Base-by-base conservation (phyloP, 2,329 filamentous ascomycete genomes). In the Tolypocladium amazonense region DNA sequence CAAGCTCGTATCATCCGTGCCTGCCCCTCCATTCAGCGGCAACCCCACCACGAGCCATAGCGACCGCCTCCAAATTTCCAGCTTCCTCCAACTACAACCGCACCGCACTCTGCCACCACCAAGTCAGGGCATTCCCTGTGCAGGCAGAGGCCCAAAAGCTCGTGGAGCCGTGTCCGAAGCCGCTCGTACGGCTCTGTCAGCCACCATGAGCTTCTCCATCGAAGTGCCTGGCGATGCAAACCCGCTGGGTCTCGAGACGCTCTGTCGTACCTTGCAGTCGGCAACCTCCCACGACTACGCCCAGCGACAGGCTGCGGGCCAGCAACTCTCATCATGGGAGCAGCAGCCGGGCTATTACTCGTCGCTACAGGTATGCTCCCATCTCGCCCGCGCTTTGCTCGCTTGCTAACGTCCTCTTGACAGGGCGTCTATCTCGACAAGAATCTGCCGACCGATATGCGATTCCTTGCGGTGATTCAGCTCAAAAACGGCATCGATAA, bases 401-500 rank as follows among this genome's bases (percentile, higher is more conserved):
- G 18, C 23, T 20, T 14, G 41, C 55, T 53, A 37, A 43, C 23
- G 27, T 33, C 15, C 33, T 18, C 12, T 25, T 20, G 38, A 38
- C 69, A 95, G 88, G 82, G 87, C 66, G 83, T 91, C 41, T 97
- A 92, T 71, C 81, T 96, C 63, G 89, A 96, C 75, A 86, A 85
- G 62, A 85, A 85, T 2, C 77, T 95, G 1, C 89, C 90, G 1
- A 75, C 84, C 60, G 87, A 95, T 68, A 83, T 93, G 58, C 89
- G 94, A 62, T 92, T 96, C 69, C 86, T 97, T 14, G 89, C 93
- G 59, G 85, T 97, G 60, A 96, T 97, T 65, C 90, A 96, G 71
- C 81, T 99, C 58, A 97, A 97, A 72, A 97, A 97, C 72, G 94
- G 92, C 59, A 92, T 97, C 73, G 93, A 97, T 71, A 92, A 88